These are phyloP conservation scores for Blastomyces silverae DNA, from an alignment of 2,329 filamentous ascomycete species.

Conservation along the genomic window DNA sequence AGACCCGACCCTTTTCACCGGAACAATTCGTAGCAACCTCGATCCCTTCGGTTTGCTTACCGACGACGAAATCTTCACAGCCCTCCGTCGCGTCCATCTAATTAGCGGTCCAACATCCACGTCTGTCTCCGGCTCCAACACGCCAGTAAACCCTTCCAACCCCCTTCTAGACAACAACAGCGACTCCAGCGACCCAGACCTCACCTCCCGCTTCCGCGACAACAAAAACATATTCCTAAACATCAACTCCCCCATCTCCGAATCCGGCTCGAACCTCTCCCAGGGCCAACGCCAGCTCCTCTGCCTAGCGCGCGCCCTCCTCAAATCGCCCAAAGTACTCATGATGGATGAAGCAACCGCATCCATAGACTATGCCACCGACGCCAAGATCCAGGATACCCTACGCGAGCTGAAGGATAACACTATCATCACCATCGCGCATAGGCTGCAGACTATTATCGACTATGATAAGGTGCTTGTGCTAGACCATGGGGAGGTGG, in stretches of 20 bases:
- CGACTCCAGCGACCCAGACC: constrained; percentile 17
- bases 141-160: constrained; percentile 11
- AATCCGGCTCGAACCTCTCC: constrained; percentile 89
- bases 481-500: constrained; percentile 76
- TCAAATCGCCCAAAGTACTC: constrained; percentile 86
- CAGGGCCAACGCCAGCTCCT: constrained; percentile 93
- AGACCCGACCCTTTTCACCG: constrained; percentile 84
- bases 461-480: constrained; percentile 98
- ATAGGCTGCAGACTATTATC: constrained; percentile 90
- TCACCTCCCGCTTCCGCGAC: constrained; percentile 40
- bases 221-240: constrained; percentile 97
- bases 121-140: constrained; percentile 24
- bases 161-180: constrained; percentile 10
- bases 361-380: constrained; percentile 93
- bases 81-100: constrained; percentile 80
- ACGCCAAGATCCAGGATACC: constrained; percentile 92
- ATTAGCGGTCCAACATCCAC: constrained; percentile 47
- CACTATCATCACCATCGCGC: constrained; percentile 94
- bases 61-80: constrained; percentile 82
- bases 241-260: constrained; percentile 71
- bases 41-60: constrained; percentile 87
- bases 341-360: constrained; percentile 99
- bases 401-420: constrained; percentile 80
- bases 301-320: constrained; percentile 83
- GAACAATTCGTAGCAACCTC: constrained; percentile 84